A percentile compares a stretch with the other conserved stretches of the same genome.
Evolutionary conservation across 495 filamentous ascomycete genomes (phyloP).

Genomic region (Neurospora sp.): DNA sequence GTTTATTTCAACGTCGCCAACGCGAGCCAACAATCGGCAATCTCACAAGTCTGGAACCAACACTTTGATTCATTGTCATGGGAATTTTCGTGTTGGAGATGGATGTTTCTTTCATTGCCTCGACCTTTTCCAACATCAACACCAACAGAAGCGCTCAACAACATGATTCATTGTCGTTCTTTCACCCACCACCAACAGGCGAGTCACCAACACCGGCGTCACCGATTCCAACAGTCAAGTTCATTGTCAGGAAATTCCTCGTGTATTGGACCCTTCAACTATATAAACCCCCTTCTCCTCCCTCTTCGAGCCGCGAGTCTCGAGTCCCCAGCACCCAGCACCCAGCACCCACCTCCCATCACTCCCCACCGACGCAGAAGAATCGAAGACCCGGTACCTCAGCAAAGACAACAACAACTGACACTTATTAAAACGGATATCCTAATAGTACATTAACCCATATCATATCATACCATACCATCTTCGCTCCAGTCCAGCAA

Average conservation of each 20-base stretch:
- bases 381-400: background rate
- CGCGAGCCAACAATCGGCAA: no score
- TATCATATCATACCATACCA: background rate
- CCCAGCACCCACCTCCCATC: background rate
- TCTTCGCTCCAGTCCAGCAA: background rate
- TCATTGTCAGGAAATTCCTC: background rate
- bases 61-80: background rate
- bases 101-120: no score
- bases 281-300: background rate
- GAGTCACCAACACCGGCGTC: background rate
- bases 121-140: no score
- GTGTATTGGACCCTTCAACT: background rate
- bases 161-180: background rate
- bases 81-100: background rate
- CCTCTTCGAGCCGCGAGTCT: background rate
- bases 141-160: background rate
- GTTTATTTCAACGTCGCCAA: no score
- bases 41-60: no score
- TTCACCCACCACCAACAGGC: background rate
- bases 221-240: background rate
- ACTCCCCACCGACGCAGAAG: background rate
- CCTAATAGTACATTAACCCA: conserved; percentile 10
- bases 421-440: conserved; percentile 10
- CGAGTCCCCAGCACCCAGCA: background rate
- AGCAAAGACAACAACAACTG: background rate